Evolutionary conservation across 805 yeast species (phyloP), one percentile per base, ranked within the genome.

Genomic region (Cyberlindnera mrakii): DNA sequence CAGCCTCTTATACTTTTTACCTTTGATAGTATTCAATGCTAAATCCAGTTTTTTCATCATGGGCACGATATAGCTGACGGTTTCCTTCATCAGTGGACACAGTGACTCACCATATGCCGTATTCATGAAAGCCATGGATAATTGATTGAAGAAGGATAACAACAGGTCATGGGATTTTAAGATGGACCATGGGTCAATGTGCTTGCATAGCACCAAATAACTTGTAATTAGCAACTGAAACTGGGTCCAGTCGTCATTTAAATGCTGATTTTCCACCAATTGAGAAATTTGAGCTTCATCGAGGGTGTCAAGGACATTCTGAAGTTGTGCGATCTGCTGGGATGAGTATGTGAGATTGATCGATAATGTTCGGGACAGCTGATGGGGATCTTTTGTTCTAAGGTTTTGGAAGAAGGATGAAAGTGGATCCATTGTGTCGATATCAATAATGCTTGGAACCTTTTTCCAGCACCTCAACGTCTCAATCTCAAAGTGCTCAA

Each of bases 151-250:
- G 46, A 64, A 77, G 14, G 59, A 56, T 7, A 78, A 66, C 47
- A 75, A 66, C 35, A 78, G 59, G 55, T 80, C 85, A 47, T 77
- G 77, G 1, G 82, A 75, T 31, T 70, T 70, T 5, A 77, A 53
- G 1, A 67, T 44, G 0, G 84, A 78, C 75, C 76, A 69, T 0
- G 85, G 80, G 49, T 79, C 72, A 37, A 80, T 48, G 51, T 77
- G 78, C 42, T 75, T 63, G 20, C 72, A 61, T 29, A 71, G 63
- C 29, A 58, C 53, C 11, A 80, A 52, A 50, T 74, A 80, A 16
- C 70, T 62, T 1, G 57, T 53, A 0, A 77, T 56, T 10, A 74
- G 52, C 9, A 62, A 63, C 39, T 71, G 74, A 50, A 79, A 75
- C 0, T 78, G 71, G 1, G 62, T 51, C 63, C 70, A 68, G 37